These are phyloP conservation scores for Hemileccinum impolitum DNA, from an alignment of 768 basidiomycete genomes.

Conservation along the genomic window DNA sequence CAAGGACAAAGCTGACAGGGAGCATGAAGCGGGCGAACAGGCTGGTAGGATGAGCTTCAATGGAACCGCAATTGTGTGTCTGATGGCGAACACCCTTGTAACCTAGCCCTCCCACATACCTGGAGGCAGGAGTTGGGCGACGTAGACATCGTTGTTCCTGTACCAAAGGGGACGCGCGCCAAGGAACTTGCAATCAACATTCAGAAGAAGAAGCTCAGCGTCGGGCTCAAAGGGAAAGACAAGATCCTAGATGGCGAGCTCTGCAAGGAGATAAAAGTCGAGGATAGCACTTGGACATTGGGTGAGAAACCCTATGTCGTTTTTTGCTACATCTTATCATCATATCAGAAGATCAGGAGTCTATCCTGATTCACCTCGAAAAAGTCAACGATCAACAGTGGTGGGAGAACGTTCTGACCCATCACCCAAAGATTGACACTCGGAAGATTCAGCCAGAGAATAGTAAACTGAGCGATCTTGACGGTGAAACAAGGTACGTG, in stretches of 20 bases:
- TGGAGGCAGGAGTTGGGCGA: conserved; percentile 92
- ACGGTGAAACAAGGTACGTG: conserved; percentile 84
- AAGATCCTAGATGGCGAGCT: conserved; percentile 87
- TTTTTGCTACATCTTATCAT: conserved; percentile 6
- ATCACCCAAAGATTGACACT: conserved; percentile 96
- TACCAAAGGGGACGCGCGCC: conserved; percentile 84
- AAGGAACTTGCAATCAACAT: conserved; percentile 72
- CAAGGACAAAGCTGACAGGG: conserved; percentile 65
- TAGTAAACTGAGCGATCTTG: conserved; percentile 93
- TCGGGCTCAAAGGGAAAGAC: conserved; percentile 83
- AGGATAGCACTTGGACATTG: conserved; percentile 96
- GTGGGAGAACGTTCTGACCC: conserved; percentile 97
- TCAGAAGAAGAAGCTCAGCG: conserved; percentile 77
- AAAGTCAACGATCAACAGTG: conserved; percentile 86
- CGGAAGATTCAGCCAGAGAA: conserved; percentile 94
- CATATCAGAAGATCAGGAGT: conserved; percentile 68
- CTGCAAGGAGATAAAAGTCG: conserved; percentile 90
- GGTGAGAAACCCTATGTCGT: conserved; percentile 48
- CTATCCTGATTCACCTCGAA: conserved; percentile 74
- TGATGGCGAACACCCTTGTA: conserved; percentile 7
- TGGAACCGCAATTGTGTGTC: conserved; percentile 14
- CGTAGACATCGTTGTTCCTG: conserved; percentile 76
- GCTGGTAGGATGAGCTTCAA: conserved; percentile 54
- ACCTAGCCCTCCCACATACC: conserved; percentile 76
- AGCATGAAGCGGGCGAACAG: conserved; percentile 76